Base-by-base conservation (phyloP, 805 yeast genomes). In the Clavispora asparagi region DNA sequence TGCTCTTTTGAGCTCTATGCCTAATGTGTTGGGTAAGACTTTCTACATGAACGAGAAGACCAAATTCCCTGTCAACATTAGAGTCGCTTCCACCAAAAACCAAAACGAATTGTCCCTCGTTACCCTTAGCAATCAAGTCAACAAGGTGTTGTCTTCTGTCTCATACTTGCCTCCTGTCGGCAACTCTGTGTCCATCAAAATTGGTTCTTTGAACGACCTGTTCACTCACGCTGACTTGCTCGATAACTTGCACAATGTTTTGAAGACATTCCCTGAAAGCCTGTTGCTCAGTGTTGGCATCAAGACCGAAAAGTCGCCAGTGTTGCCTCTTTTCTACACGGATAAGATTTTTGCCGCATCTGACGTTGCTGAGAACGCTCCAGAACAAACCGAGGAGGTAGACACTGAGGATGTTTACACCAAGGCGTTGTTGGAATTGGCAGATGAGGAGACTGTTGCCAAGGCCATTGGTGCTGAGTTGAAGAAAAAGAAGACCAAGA, bases 281-380 rank as follows among this genome's bases (percentile, higher is more conserved):
- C 65, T 65, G 36, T 75, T 79, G 61, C 85, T 81, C 66, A 78
- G 78, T 33, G 69, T 84, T 30, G 79, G 77, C 58, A 62, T 87
- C 50, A 89, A 89, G 70, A 75, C 92, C 11, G 69, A 73, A 47
- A 64, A 67, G 37, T 87, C 96, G 17, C 96, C 97, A 17, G 79
- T 91, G 8, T 71, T 94, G 57, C 98, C 99, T 39, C 72, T 94
- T 49, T 94, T 73, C 67, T 79, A 83, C 60, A 73, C 85, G 40
- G 83, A 85, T 28, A 74, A 73, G 52, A 61, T 83, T 43, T 76
- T 65, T 60, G 57, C 61, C 32, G 82, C 78, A 23, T 69, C 67
- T 36, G 87, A 83, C 57, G 66, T 78, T 13, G 51, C 43, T 12
- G 56, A 54, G 40, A 50, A 48, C 27, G 48, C 40, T 36, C 63